These are phyloP conservation scores for Leccinum pachyderme DNA, from an alignment of 1,284 basidiomycete genomes.

Conservation along the genomic window DNA sequence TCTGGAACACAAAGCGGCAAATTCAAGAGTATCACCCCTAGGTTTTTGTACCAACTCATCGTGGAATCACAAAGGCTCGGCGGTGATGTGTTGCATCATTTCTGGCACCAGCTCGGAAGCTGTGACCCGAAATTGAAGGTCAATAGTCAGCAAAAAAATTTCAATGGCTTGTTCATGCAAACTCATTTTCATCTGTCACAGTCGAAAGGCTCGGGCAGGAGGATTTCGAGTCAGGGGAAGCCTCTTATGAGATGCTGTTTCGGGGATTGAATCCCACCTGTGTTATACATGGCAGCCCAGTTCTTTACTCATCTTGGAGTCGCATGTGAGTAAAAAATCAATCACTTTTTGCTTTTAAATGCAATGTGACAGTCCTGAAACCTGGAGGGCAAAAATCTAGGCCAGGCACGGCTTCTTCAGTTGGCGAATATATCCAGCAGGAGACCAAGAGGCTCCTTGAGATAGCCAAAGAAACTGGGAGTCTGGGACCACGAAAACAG, in stretches of 20 bases:
- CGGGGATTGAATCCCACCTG: neutral
- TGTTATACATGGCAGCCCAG: neutral
- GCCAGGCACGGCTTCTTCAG: neutral
- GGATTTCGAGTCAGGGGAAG: neutral
- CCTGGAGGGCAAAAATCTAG: neutral
- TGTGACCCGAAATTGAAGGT: neutral
- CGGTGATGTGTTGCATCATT: neutral
- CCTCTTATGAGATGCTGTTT: neutral
- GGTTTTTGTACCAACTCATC: neutral
- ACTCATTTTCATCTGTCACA: neutral
- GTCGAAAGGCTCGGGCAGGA: neutral
- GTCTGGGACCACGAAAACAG: neutral
- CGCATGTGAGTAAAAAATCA: constrained; percentile 2
- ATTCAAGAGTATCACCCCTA: neutral
- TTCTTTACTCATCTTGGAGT: constrained; percentile 4
- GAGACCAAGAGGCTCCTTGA: neutral
- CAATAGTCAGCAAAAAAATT: constrained; percentile 1
- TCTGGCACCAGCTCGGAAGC: neutral
- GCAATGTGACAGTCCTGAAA: neutral
- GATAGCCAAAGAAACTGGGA: neutral
- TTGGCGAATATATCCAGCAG: neutral
- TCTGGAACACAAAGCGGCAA: no score
- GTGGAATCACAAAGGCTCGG: constrained; percentile 1
- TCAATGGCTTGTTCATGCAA: neutral
- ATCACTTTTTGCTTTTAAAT: neutral